A percentile compares a stretch with the other conserved stretches of the same genome.
These are phyloP conservation scores for Camellia sinensis DNA, from an alignment of 148 eudicot genomes.

Conservation along the genomic window DNA sequence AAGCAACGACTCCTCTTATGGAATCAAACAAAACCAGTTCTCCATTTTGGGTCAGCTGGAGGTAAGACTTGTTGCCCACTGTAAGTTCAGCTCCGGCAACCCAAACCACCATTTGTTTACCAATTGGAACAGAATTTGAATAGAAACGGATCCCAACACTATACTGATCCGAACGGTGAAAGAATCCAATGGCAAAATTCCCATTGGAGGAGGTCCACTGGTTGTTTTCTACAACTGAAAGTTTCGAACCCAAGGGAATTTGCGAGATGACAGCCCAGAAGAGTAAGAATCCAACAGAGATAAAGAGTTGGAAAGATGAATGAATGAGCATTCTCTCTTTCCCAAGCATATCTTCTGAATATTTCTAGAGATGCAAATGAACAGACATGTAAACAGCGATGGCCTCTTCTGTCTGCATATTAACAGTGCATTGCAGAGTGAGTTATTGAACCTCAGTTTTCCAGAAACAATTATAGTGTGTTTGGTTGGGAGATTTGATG, in stretches of 20 bases:
- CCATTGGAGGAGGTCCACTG: slow-evolving; percentile 62
- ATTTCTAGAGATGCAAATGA: slow-evolving; percentile 10
- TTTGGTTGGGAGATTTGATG: too few relatives aligned
- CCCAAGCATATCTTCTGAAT: slow-evolving; percentile 23
- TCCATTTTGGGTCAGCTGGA: slow-evolving; percentile 41
- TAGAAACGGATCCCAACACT: slow-evolving; percentile 49
- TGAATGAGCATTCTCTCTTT: slow-evolving; percentile 4
- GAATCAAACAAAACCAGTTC: slow-evolving; percentile 52
- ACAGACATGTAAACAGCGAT: background rate
- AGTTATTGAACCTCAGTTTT: slow-evolving; percentile 3
- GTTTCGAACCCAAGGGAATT: slow-evolving; percentile 55
- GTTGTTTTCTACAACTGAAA: slow-evolving; percentile 38
- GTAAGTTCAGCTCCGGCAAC: slow-evolving; percentile 48
- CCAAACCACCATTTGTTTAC: slow-evolving; percentile 49
- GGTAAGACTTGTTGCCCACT: slow-evolving; percentile 46
- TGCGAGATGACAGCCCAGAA: slow-evolving; percentile 29
- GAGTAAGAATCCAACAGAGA: slow-evolving; percentile 30
- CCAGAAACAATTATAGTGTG: background rate
- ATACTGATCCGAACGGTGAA: slow-evolving; percentile 33
- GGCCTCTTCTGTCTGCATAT: slow-evolving; percentile 20
- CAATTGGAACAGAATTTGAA: slow-evolving; percentile 43
- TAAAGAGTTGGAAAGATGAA: slow-evolving; percentile 19
- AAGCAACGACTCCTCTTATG: slow-evolving; percentile 28
- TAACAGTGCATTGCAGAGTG: background rate
- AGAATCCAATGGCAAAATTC: slow-evolving; percentile 58